A percentile compares a stretch with the other conserved stretches of the same genome.
These are phyloP conservation scores for Daldinia childiae DNA, from an alignment of 495 filamentous ascomycete genomes.

Conservation along the genomic window DNA sequence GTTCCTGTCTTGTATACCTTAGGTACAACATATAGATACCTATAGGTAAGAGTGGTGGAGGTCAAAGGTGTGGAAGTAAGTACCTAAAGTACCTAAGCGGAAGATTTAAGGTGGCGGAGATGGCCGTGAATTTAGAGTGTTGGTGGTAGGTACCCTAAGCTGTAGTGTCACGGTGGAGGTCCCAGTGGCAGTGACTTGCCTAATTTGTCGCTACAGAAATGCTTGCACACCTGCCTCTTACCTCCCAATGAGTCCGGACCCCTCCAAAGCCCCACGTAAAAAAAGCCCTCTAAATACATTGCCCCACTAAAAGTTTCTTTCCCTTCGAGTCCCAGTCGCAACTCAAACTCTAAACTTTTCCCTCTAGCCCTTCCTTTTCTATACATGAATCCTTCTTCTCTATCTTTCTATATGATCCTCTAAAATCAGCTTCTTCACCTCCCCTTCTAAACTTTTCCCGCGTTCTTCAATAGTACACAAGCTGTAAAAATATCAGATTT, in stretches of 20 bases:
- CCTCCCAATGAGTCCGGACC: background rate
- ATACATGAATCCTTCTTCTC: constrained; percentile 19
- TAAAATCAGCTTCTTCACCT: constrained; percentile 2
- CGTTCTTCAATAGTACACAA: constrained; percentile 3
- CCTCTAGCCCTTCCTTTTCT: constrained; percentile 20
- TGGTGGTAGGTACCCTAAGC: constrained; percentile 1
- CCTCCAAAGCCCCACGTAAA: constrained; percentile 33
- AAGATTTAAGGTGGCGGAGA: constrained; percentile 27
- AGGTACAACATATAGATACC: background rate
- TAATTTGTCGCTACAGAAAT: constrained; percentile 24
- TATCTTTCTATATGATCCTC: background rate
- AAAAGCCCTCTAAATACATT: constrained; percentile 8
- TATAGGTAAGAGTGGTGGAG: no score
- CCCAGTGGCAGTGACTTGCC: constrained; percentile 20
- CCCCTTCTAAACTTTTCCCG: background rate
- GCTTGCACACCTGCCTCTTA: constrained; percentile 3
- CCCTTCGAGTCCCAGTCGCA: constrained; percentile 25
- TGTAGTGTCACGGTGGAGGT: constrained; percentile 8
- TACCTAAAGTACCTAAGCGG: no score
- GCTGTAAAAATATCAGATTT: background rate
- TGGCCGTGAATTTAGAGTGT: constrained; percentile 30
- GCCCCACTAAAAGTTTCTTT: constrained; percentile 37
- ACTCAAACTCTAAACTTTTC: constrained; percentile 29
- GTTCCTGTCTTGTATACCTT: background rate
- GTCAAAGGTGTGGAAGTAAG: no score